Evolutionary conservation across 192 early-diverging fungal genomes (phyloP).

Genomic region (Coemansia javaensis): DNA sequence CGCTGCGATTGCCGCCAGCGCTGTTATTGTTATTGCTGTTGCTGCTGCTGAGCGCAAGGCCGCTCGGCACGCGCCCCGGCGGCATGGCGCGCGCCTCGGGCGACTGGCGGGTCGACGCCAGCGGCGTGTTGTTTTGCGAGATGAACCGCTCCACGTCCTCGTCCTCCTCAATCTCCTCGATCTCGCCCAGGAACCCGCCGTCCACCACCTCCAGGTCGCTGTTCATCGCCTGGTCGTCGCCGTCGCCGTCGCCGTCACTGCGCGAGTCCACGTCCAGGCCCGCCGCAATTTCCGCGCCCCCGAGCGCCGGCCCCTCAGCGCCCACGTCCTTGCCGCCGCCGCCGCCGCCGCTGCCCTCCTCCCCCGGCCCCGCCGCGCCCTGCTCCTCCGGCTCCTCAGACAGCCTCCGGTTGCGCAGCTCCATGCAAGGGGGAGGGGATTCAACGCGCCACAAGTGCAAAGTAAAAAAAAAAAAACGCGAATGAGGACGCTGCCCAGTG

Average conservation of each 20-base stretch:
- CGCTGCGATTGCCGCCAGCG: too few relatives aligned
- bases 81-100: conserved; percentile 1
- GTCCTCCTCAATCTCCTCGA: conserved; percentile 47
- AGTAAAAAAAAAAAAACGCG: too few relatives aligned
- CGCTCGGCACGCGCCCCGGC: conserved; percentile 1
- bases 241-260: conserved; percentile 3
- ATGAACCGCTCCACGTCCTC: conserved; percentile 45
- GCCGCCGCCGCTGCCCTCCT: background rate
- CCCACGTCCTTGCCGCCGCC: background rate
- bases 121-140: conserved; percentile 37
- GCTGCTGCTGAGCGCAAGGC: too few relatives aligned
- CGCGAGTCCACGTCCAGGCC: background rate
- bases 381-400: conserved; percentile 3
- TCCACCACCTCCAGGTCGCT: conserved; percentile 3
- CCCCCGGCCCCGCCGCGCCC: background rate
- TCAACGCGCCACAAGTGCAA: too few relatives aligned
- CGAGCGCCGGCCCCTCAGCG: background rate
- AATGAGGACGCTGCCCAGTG: too few relatives aligned
- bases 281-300: background rate
- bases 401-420: conserved; percentile 21
- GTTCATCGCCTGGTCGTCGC: background rate
- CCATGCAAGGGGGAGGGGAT: conserved; percentile 7
- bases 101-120: conserved; percentile 22
- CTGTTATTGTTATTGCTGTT: background rate
- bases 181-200: conserved; percentile 28